Evolutionary conservation across 768 basidiomycete genomes (phyloP).

Genomic region (Mycena filopes): DNA sequence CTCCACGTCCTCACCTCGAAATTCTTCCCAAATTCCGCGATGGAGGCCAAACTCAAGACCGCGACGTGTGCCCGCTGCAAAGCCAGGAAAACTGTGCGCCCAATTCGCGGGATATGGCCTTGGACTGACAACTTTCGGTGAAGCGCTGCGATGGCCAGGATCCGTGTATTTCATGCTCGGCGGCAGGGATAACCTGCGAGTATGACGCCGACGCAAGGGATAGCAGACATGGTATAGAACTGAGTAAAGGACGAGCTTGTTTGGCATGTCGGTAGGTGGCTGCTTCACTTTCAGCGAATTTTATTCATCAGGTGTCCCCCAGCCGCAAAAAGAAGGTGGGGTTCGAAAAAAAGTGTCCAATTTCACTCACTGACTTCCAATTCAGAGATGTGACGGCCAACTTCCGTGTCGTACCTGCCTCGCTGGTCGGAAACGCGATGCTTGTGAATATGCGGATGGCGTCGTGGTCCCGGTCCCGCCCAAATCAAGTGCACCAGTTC

Average conservation of each 20-base stretch:
- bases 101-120: too few relatives aligned
- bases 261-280: conserved; percentile 22
- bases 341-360: too few relatives aligned
- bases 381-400: conserved; percentile 27
- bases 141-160: conserved; percentile 26
- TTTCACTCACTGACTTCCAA: too few relatives aligned
- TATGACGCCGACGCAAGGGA: conserved; percentile 5
- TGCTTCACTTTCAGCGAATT: too few relatives aligned
- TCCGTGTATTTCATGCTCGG: conserved; percentile 16
- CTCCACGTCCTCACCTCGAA: too few relatives aligned
- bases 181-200: neutral
- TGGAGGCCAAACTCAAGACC: neutral
- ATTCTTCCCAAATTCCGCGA: too few relatives aligned
- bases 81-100: neutral
- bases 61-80: neutral
- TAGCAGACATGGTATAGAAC: neutral
- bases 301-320: neutral
- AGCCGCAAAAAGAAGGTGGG: conserved; percentile 29
- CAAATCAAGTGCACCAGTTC: neutral
- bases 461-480: neutral
- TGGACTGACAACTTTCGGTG: neutral
- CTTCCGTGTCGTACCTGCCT: conserved; percentile 20
- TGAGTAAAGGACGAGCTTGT: conserved; percentile 24
- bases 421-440: neutral
- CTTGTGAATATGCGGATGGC: conserved; percentile 22